Evolutionary conservation across 768 basidiomycete species (phyloP), one percentile per base, ranked within the genome.

Genomic region (Panaeolus cyanescens): DNA sequence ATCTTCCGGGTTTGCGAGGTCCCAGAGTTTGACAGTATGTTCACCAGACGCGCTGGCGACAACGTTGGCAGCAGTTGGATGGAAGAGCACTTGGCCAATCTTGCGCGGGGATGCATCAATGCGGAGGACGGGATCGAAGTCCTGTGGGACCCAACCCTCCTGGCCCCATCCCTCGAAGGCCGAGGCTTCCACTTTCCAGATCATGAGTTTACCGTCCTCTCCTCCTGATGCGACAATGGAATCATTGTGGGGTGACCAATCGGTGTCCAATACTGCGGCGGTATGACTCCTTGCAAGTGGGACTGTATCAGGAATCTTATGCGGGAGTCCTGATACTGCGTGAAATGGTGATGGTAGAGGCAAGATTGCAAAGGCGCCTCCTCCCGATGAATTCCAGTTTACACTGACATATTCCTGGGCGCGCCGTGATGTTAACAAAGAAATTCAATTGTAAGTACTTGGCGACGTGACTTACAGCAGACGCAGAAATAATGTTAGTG

Each of bases 191-290:
- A 98, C 88, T 71, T 93, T 92, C 91, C 95, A 98, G 71, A 99
- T 83, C 77, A 93, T 85, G 65, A 92, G 84, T 69, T 96, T 95
- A 40, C 96, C 95, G 72, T 99, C 97, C 74, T 99, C 96, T 54
- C 91, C 95, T 15, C 85, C 93, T 0, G 94, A 96, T 1, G 92
- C 96, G 66, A 97, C 91, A 68, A 96, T 80, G 5, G 84, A 80
- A 75, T 99, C 96, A 70, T 95, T 89, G 73, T 96, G 94, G 0
- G 95, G 96, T 0, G 92, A 93, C 95, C 95, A 99, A 70, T 92
- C 93, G 0, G 96, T 99, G 76, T 99, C 96, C 34, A 99, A 90
- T 31, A 94, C 91, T 25, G 91, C 79, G 2, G 87, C 91, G 1
- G 89, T 88, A 74, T 93, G 91, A 31, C 90, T 92, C 59, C 96